phyloP scores from a whole-genome alignment of 768 basidiomycete species.

The Ramaria sp. region DNA sequence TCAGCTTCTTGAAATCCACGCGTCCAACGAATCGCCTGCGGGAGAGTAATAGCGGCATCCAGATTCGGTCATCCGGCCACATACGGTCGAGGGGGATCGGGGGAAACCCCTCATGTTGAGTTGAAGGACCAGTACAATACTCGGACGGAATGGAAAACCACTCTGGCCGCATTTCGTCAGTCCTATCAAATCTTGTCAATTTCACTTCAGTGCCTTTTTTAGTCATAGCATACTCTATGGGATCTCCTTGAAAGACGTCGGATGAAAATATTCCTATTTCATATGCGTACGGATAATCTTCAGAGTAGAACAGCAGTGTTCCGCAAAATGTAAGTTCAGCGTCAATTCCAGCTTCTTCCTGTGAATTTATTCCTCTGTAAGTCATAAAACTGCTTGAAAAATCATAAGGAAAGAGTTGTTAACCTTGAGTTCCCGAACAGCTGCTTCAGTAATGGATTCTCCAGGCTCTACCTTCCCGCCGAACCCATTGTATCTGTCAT shows the following conservation, averaged over 20 bases:
- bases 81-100: slow-evolving; percentile 51
- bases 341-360: slow-evolving; percentile 80
- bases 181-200: slow-evolving; percentile 29
- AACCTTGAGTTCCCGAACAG: slow-evolving; percentile 44
- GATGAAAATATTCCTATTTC: slow-evolving; percentile 67
- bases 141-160: slow-evolving; percentile 47
- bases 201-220: too few species aligned
- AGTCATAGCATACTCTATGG: slow-evolving; percentile 45
- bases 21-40: slow-evolving; percentile 35
- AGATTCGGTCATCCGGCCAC: slow-evolving; percentile 55
- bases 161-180: slow-evolving; percentile 79
- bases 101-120: slow-evolving; percentile 8
- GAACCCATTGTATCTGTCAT: slow-evolving; percentile 71
- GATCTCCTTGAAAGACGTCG: slow-evolving; percentile 42
- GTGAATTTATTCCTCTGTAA: background rate
- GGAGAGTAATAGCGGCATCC: slow-evolving; percentile 53
- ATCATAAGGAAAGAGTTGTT: background rate
- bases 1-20: slow-evolving; percentile 26
- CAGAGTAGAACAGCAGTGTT: slow-evolving; percentile 49
- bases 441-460: slow-evolving; percentile 61
- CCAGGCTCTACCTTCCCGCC: slow-evolving; percentile 77
- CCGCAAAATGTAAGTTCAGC: slow-evolving; percentile 56
- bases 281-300: slow-evolving; percentile 46
- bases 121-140: background rate
- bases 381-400: background rate